These are phyloP conservation scores for Colletotrichum sp. DNA, from an alignment of 2,329 filamentous ascomycete genomes.

Conservation along the genomic window DNA sequence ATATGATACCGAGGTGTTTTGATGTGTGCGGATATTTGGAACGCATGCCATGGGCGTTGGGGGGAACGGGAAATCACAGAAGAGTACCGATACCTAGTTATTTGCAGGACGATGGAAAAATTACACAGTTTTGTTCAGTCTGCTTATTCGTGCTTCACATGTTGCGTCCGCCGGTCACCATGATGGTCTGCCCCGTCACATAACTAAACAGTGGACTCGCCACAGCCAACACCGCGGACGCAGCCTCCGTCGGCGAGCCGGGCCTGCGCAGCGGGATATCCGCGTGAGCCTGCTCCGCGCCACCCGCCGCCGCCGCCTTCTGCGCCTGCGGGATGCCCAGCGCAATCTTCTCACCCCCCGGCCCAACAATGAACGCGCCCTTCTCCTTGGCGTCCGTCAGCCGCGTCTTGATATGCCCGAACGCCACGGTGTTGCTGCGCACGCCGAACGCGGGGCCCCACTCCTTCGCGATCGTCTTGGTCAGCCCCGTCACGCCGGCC, in stretches of 20 bases:
- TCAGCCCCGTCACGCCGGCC: conserved; percentile 81
- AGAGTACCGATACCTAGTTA: conserved; percentile 22
- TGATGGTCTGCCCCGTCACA: conserved; percentile 86
- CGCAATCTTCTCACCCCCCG: conserved; percentile 76
- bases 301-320: conserved; percentile 29
- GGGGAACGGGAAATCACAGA: conserved; percentile 10
- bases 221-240: conserved; percentile 76
- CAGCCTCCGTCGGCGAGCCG: conserved; percentile 81
- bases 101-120: conserved; percentile 1
- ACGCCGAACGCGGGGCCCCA: conserved; percentile 88
- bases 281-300: conserved; percentile 47
- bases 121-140: background rate
- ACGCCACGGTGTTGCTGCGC: conserved; percentile 82
- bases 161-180: conserved; percentile 79
- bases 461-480: conserved; percentile 87
- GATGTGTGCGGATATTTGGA: background rate
- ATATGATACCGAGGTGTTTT: conserved; percentile 7
- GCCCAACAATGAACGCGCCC: conserved; percentile 78
- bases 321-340: conserved; percentile 75
- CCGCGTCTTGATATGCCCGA: conserved; percentile 81
- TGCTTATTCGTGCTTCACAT: conserved; percentile 44
- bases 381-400: conserved; percentile 85
- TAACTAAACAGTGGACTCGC: conserved; percentile 85
- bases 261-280: conserved; percentile 83
- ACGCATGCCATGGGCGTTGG: conserved; percentile 16